These are phyloP conservation scores for Trichomonas vaginalis DNA, from an alignment of 208 protist genomes.

Conservation along the genomic window DNA sequence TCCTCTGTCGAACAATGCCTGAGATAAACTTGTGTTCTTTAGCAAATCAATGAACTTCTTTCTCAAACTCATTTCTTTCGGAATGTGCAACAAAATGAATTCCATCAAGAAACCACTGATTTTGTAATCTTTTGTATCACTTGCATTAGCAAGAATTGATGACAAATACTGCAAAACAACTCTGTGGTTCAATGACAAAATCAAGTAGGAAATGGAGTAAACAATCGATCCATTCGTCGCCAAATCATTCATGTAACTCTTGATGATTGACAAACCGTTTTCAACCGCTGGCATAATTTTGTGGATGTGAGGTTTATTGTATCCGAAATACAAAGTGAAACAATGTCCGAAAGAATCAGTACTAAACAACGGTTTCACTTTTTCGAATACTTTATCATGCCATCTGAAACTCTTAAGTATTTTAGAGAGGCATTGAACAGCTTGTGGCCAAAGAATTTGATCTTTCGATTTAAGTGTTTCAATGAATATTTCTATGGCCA, in stretches of 20 bases:
- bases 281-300: neutral
- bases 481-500: neutral
- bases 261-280: neutral
- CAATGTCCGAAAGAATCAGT: neutral
- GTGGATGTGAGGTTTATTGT: neutral
- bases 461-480: neutral
- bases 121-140: neutral
- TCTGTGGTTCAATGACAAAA: neutral
- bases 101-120: neutral
- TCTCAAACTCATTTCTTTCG: neutral
- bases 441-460: neutral
- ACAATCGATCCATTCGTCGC: neutral
- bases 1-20: neutral
- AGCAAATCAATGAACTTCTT: neutral
- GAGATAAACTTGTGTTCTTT: neutral
- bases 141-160: neutral
- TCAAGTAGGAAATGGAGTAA: neutral
- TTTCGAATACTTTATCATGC: neutral
- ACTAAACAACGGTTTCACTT: neutral
- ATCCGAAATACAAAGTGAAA: neutral
- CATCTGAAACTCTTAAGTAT: neutral
- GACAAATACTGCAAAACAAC: neutral
- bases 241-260: neutral
- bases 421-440: neutral
- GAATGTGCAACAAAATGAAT: neutral